Evolutionary conservation across 2,329 filamentous ascomycete species (phyloP).

Genomic region (Exophiala lecanii-corni): DNA sequence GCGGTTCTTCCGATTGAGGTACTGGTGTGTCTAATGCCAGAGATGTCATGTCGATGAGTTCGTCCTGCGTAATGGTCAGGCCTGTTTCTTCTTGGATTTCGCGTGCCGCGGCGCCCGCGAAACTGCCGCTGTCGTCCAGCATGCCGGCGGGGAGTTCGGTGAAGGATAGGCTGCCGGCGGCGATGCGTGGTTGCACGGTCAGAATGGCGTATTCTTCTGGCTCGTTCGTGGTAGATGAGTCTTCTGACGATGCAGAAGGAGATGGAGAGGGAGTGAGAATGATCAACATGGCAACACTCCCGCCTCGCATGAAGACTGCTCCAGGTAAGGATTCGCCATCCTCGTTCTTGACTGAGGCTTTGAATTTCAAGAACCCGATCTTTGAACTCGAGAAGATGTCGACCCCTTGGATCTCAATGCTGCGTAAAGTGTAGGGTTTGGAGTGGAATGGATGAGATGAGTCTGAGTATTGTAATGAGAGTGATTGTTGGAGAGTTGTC

Average conservation of each 20-base stretch:
- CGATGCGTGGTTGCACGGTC: slow-evolving; percentile 54
- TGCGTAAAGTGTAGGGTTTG: slow-evolving; percentile 47
- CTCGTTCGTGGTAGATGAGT: slow-evolving; percentile 26
- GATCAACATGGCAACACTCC: slow-evolving; percentile 55
- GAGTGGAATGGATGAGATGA: slow-evolving; percentile 48
- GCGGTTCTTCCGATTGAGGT: slow-evolving; percentile 26
- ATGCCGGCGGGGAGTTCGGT: slow-evolving; percentile 57
- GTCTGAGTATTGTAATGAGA: slow-evolving; percentile 41
- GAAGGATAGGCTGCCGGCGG: slow-evolving; percentile 52
- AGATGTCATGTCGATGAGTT: slow-evolving; percentile 52
- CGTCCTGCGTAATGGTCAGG: slow-evolving; percentile 44
- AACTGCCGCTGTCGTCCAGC: slow-evolving; percentile 52
- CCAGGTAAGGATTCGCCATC: slow-evolving; percentile 50
- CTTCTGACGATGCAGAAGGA: not conserved
- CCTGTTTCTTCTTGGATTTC: slow-evolving; percentile 57
- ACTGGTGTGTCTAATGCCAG: slow-evolving; percentile 38
- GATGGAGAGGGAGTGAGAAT: slow-evolving; percentile 47
- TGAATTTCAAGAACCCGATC: slow-evolving; percentile 55
- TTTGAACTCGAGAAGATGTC: slow-evolving; percentile 48
- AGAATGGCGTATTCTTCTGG: slow-evolving; percentile 49
- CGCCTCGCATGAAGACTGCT: slow-evolving; percentile 54
- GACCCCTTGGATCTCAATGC: slow-evolving; percentile 51
- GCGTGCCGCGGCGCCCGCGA: slow-evolving; percentile 51
- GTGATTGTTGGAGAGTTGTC: slow-evolving; percentile 44
- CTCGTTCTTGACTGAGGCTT: slow-evolving; percentile 50